These are phyloP conservation scores for Claviceps humidiphila DNA, from an alignment of 2,329 filamentous ascomycete genomes.

Conservation along the genomic window DNA sequence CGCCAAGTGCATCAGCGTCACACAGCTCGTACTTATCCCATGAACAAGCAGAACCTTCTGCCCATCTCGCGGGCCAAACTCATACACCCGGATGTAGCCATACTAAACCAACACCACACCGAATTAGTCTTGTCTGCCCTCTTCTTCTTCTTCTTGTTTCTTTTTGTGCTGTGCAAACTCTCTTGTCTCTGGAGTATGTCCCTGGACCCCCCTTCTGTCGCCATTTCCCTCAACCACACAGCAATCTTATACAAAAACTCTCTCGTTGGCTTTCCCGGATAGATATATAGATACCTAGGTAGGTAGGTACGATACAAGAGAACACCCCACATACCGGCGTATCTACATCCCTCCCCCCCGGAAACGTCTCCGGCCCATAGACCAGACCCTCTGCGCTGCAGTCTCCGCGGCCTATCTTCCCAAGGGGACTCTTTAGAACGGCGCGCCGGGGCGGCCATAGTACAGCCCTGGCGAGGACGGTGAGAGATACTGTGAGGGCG, in stretches of 20 bases:
- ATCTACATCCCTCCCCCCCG: conserved; percentile 58
- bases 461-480: conserved; percentile 19
- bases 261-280: no score
- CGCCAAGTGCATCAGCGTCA: conserved; percentile 56
- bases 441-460: conserved; percentile 27
- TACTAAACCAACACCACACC: conserved; percentile 29
- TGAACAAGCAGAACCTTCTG: conserved; percentile 67
- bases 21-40: conserved; percentile 71
- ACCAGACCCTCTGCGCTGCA: conserved; percentile 25
- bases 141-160: no score
- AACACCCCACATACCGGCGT: conserved; percentile 38
- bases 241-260: no score
- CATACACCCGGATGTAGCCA: conserved; percentile 65
- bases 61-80: conserved; percentile 65
- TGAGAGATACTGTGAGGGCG: conserved; percentile 26
- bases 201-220: no score
- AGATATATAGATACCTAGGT: no score
- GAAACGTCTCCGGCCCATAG: conserved; percentile 57
- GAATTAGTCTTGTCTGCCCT: no score
- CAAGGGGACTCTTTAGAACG: conserved; percentile 32
- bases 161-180: no score
- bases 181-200: no score
- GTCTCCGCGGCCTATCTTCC: conserved; percentile 16
- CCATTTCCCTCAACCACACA: no score
- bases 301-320: neutral